A percentile compares a stretch with the other conserved stretches of the same genome.
These are phyloP conservation scores for Fusarium foetens DNA, from an alignment of 2,329 filamentous ascomycete species.

Conservation along the genomic window DNA sequence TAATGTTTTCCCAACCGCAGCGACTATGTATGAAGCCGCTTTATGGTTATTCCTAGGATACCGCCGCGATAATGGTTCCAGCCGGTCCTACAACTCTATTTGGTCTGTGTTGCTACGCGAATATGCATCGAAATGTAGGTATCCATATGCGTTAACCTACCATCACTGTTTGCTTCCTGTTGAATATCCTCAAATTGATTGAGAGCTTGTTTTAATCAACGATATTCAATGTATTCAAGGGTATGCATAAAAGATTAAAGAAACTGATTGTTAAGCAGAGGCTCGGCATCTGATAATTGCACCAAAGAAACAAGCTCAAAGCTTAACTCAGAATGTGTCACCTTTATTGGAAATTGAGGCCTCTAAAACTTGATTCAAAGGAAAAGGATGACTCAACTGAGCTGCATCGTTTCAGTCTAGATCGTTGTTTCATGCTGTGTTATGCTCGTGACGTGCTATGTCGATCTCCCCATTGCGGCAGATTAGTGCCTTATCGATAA, in stretches of 20 bases:
- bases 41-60: neutral
- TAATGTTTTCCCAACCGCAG: neutral
- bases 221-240: neutral
- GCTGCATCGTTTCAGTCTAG: conserved; percentile 10
- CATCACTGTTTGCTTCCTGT: neutral
- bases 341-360: neutral
- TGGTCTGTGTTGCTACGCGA: neutral
- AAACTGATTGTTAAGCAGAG: neutral
- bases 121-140: neutral
- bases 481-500: conserved; percentile 28
- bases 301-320: conserved; percentile 1
- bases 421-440: conserved; percentile 20
- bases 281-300: neutral
- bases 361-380: conserved; percentile 3
- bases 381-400: conserved; percentile 1
- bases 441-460: conserved; percentile 13
- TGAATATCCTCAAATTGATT: neutral
- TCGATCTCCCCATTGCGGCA: conserved; percentile 22
- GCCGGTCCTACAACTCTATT: neutral
- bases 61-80: neutral
- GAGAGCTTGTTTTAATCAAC: neutral
- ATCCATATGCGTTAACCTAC: neutral
- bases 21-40: neutral
- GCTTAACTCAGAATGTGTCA: neutral
- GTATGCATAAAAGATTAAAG: neutral